Evolutionary conservation across 805 yeast species (phyloP), one percentile per base, ranked within the genome.

Genomic region (Ogataea ganodermae): DNA sequence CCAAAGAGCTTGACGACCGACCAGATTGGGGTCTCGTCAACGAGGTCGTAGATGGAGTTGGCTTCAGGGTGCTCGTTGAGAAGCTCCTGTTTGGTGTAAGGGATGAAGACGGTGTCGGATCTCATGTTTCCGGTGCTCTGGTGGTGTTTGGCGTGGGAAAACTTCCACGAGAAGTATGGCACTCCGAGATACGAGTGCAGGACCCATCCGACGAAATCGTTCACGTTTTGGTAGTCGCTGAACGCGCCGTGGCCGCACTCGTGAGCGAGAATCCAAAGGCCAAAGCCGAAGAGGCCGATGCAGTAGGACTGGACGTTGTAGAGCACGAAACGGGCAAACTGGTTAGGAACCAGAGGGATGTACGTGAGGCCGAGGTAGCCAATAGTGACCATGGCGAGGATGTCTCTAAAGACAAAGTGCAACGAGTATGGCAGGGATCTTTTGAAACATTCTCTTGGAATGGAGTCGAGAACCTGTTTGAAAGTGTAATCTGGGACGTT

Each of bases 201-300:
- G 23, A 77, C 72, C 85, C 84, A 80, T 44, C 86, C 86, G 48
- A 78, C 74, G 22, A 73, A 60, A 60, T 80, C 83, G 57, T 80
- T 80, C 44, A 80, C 71, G 57, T 62, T 62, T 48, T 68, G 71
- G 57, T 77, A 77, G 56, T 80, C 82, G 31, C 80, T 74, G 60
- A 80, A 80, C 16, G 84, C 84, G 44, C 75, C 76, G 61, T 80
- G 86, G 35, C 85, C 84, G 70, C 85, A 80, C 65, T 79, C 84
- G 61, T 79, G 84, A 39, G 83, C 83, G 61, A 80, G 63, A 51
- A 80, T 77, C 85, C 84, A 80, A 43, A 79, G 62, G 36, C 86
- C 85, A 47, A 78, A 74, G 6, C 81, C 80, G 53, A 78, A 73
- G 48, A 78, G 66, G 45, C 83, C 78, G 53, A 71, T 65, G 49